A percentile compares a stretch with the other conserved stretches of the same genome.
Evolutionary conservation across 2,329 filamentous ascomycete genomes (phyloP).

Genomic region (Raffaelea albimanens): DNA sequence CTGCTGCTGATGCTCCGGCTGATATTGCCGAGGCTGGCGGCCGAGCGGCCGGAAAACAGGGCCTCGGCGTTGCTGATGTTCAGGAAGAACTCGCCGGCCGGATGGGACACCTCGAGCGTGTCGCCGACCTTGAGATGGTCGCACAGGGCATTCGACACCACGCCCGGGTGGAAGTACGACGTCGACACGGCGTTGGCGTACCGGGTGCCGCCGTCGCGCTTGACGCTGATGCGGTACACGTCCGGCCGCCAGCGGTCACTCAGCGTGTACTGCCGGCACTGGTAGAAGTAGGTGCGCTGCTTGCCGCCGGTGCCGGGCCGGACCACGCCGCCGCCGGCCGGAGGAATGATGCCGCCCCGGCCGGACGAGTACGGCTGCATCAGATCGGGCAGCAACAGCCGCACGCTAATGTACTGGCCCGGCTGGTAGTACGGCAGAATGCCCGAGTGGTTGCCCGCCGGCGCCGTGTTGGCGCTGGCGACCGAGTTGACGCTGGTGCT

Average conservation of each 20-base stretch:
- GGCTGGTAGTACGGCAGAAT: constrained; percentile 54
- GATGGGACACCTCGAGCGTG: constrained; percentile 55
- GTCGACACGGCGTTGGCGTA: constrained; percentile 29
- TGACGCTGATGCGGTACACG: constrained; percentile 59
- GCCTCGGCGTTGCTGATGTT: constrained; percentile 25
- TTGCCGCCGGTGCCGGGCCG: neutral
- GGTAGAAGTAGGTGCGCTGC: constrained; percentile 41
- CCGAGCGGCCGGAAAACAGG: constrained; percentile 17
- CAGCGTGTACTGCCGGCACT: constrained; percentile 65
- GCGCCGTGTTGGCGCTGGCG: neutral
- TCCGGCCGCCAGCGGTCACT: constrained; percentile 52
- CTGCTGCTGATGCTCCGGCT: constrained; percentile 21
- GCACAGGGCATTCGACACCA: constrained; percentile 62
- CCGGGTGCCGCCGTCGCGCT: constrained; percentile 51
- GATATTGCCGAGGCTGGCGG: constrained; percentile 50
- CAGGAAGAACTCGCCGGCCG: constrained; percentile 52
- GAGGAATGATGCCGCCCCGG: neutral
- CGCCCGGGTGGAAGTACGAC: constrained; percentile 45
- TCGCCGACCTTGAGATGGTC: constrained; percentile 52
- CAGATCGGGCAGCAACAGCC: constrained; percentile 38
- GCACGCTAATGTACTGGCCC: constrained; percentile 64
- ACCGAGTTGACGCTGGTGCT: constrained; percentile 1
- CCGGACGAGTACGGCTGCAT: neutral
- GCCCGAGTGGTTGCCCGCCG: constrained; percentile 36
- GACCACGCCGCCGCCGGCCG: neutral